Evolutionary conservation across 2,329 filamentous ascomycete species (phyloP).

Genomic region (Colletotrichum plurivorum): DNA sequence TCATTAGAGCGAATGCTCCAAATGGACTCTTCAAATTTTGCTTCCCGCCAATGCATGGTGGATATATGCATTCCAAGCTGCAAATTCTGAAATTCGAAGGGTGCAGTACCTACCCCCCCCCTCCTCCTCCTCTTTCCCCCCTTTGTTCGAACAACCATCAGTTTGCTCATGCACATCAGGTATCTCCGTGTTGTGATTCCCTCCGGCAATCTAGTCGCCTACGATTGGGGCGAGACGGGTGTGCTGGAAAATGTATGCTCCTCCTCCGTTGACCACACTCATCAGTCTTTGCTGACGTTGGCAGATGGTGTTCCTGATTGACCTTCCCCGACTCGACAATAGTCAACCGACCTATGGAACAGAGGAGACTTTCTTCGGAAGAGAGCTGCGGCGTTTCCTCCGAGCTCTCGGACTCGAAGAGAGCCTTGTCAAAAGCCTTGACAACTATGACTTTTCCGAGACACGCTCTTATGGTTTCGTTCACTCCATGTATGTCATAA

Average conservation of each 20-base stretch:
- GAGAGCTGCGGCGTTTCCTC: conserved; percentile 80
- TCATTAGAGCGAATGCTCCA: conserved; percentile 65
- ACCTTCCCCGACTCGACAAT: conserved; percentile 77
- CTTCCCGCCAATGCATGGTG: conserved; percentile 86
- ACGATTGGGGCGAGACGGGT: conserved; percentile 91
- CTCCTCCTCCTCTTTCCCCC: background rate
- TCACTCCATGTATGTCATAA: conserved; percentile 78
- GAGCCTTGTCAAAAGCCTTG: conserved; percentile 76
- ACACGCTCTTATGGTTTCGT: conserved; percentile 84
- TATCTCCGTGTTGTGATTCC: conserved; percentile 87
- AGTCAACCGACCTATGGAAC: conserved; percentile 54
- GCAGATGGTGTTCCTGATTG: conserved; percentile 89
- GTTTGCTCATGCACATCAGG: conserved; percentile 14
- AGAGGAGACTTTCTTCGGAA: conserved; percentile 67
- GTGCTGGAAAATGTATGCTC: conserved; percentile 84
- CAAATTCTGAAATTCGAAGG: conserved; percentile 81
- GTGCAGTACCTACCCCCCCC: background rate
- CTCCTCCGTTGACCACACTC: background rate
- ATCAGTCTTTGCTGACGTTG: conserved; percentile 38
- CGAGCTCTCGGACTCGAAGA: conserved; percentile 75
- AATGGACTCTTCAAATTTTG: conserved; percentile 75
- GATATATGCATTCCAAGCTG: conserved; percentile 94
- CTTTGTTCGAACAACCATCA: conserved; percentile 7
- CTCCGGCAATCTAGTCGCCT: conserved; percentile 86
- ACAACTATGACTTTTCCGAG: conserved; percentile 84